A percentile compares a stretch with the other conserved stretches of the same genome.
phyloP scores from a whole-genome alignment of 352 stramenopile species.

The Globisporangium acanthophoron region DNA sequence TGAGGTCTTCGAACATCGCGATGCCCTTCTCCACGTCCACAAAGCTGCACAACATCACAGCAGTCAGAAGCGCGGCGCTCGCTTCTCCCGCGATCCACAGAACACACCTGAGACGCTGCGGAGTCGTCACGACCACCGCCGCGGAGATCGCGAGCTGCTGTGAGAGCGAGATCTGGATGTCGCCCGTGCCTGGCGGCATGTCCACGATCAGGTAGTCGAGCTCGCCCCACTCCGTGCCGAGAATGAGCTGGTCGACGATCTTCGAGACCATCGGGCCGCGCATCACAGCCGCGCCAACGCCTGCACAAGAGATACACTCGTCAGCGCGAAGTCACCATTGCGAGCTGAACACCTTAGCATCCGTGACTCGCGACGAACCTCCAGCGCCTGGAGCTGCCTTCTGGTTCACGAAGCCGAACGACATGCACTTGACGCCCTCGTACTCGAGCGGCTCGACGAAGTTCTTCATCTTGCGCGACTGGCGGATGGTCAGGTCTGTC shows the following conservation, averaged over 20 bases:
- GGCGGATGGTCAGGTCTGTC: conserved; percentile 55
- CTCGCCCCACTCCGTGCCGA: conserved; percentile 97
- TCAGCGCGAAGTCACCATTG: neutral
- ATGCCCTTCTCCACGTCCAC: conserved; percentile 99
- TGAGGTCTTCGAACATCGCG: conserved; percentile 97
- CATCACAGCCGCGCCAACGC: conserved; percentile 91
- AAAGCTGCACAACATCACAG: conserved; percentile 55
- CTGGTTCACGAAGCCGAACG: conserved; percentile 90
- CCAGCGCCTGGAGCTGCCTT: conserved; percentile 72
- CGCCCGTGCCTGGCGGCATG: conserved; percentile 98
- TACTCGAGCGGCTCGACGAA: conserved; percentile 82
- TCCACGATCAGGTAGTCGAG: conserved; percentile 99
- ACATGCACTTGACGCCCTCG: conserved; percentile 91
- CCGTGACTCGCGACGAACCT: conserved; percentile 18
- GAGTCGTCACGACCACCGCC: conserved; percentile 98
- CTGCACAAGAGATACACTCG: conserved; percentile 6
- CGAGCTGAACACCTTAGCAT: conserved; percentile 7
- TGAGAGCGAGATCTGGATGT: conserved; percentile 98
- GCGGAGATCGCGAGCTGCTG: conserved; percentile 97
- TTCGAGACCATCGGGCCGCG: conserved; percentile 98
- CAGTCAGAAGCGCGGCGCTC: neutral
- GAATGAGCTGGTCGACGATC: conserved; percentile 94
- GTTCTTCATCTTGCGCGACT: conserved; percentile 61
- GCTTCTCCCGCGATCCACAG: neutral
- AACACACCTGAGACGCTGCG: conserved; percentile 90